Conservation (phyloP, 1,284 basidiomycete species). For the Leccinum griseonigrum region DNA sequence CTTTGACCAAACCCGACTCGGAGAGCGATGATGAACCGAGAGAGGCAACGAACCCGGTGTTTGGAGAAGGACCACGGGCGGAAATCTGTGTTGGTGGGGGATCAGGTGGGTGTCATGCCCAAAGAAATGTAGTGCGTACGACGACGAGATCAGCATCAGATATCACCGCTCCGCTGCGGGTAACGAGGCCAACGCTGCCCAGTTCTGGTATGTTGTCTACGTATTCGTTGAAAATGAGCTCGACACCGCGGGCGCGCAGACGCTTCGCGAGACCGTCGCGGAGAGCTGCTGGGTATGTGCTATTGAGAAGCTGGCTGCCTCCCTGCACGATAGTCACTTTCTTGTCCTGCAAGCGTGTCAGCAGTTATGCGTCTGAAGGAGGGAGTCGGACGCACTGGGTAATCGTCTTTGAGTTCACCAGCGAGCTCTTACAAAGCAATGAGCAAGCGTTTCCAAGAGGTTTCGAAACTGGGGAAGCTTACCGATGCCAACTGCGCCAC, state of each 20-base stretch:
- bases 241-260: slow-evolving; percentile 43
- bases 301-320: slow-evolving; percentile 50
- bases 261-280: slow-evolving; percentile 47
- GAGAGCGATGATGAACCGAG: slow-evolving; percentile 45
- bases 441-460: slow-evolving; percentile 2
- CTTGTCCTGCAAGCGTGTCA: slow-evolving; percentile 41
- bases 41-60: slow-evolving; percentile 47
- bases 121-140: slow-evolving; percentile 36
- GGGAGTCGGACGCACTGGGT: slow-evolving; percentile 38
- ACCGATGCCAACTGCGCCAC: slow-evolving; percentile 64
- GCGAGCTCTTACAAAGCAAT: slow-evolving; percentile 43
- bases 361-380: slow-evolving; percentile 4
- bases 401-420: slow-evolving; percentile 55
- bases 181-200: slow-evolving; percentile 40
- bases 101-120: neutral
- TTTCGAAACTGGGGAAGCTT: slow-evolving; percentile 11
- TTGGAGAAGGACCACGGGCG: slow-evolving; percentile 48
- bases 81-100: slow-evolving; percentile 37
- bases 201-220: slow-evolving; percentile 46
- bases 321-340: slow-evolving; percentile 65
- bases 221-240: slow-evolving; percentile 54
- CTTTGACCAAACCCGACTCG: slow-evolving; percentile 42
- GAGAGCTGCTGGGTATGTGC: slow-evolving; percentile 54
- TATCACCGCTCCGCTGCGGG: slow-evolving; percentile 51
- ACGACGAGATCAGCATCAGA: slow-evolving; percentile 56